Percentiles rank a stretch among this genome's conserved stretches.
phyloP scores from a whole-genome alignment of 179 eudicot species.

The Nepenthes alata region DNA sequence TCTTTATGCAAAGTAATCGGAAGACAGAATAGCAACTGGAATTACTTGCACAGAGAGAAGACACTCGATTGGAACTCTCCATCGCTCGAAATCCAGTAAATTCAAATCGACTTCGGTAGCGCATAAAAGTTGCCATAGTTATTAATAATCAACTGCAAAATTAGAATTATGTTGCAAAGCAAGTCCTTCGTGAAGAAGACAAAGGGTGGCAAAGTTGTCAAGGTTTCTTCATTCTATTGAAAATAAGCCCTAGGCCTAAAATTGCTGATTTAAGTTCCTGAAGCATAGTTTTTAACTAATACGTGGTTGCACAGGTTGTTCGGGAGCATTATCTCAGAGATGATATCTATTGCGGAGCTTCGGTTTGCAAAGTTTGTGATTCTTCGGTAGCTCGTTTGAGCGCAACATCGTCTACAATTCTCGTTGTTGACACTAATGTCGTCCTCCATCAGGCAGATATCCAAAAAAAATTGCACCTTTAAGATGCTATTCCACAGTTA shows the following conservation, averaged over 20 bases:
- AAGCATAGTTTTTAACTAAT: neutral
- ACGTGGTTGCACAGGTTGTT: conserved; percentile 35
- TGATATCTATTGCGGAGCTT: conserved; percentile 84
- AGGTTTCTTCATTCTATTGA: conserved; percentile 24
- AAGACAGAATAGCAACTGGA: too few relatives aligned
- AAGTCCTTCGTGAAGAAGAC: conserved; percentile 65
- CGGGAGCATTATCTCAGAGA: conserved; percentile 87
- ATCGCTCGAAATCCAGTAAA: too few relatives aligned
- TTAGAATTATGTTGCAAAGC: conserved; percentile 55
- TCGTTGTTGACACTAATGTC: conserved; percentile 76
- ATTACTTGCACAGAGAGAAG: too few relatives aligned
- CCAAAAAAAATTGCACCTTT: too few relatives aligned
- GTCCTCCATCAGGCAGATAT: conserved; percentile 76
- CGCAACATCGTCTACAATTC: conserved; percentile 32
- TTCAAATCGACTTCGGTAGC: too few relatives aligned
- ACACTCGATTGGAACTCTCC: too few relatives aligned
- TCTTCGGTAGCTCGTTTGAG: conserved; percentile 45
- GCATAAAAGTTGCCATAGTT: too few relatives aligned
- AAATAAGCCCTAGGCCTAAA: neutral
- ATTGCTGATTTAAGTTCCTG: neutral
- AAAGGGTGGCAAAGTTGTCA: conserved; percentile 63
- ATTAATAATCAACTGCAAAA: neutral
- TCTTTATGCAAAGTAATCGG: too few relatives aligned
- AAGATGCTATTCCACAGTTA: neutral
- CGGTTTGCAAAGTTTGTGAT: conserved; percentile 58